Evolutionary conservation across 371 early-diverging fungal genomes (phyloP).

Genomic region (Quaeritorhiza haematococci): DNA sequence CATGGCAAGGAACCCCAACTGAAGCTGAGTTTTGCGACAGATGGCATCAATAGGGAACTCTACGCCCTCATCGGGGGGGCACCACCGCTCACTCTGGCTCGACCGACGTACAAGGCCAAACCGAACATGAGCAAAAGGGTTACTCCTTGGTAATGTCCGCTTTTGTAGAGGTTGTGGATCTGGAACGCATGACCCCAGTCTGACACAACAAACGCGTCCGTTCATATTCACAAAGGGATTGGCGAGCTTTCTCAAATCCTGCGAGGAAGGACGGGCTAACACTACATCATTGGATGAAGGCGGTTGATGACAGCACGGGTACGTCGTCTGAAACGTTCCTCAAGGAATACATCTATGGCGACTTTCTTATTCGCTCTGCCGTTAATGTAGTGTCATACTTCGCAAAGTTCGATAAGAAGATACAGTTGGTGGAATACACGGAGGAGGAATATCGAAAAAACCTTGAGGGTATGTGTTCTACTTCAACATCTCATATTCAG

Average conservation of each 20-base stretch:
- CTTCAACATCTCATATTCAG: too few species aligned
- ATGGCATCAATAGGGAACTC: constrained; percentile 62
- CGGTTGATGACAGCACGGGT: constrained; percentile 41
- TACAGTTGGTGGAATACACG: constrained; percentile 58
- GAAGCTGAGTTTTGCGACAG: constrained; percentile 21
- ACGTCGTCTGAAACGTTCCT: constrained; percentile 4
- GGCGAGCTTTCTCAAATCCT: constrained; percentile 70
- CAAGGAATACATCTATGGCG: neutral
- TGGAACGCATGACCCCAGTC: too few species aligned
- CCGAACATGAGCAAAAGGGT: constrained; percentile 62
- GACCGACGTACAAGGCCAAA: constrained; percentile 66
- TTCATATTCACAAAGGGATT: constrained; percentile 43
- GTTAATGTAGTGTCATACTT: constrained; percentile 61
- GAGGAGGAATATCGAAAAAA: constrained; percentile 66
- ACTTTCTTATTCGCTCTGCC: too few species aligned
- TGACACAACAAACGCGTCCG: neutral
- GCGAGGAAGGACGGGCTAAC: constrained; percentile 68
- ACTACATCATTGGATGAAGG: constrained; percentile 74
- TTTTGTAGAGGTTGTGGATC: neutral
- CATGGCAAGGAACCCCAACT: neutral
- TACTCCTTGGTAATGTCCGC: constrained; percentile 47
- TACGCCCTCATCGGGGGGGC: constrained; percentile 65
- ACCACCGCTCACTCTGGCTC: constrained; percentile 58
- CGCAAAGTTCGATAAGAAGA: constrained; percentile 59
- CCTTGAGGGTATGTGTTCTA: constrained; percentile 33